phyloP scores from a whole-genome alignment of 1,284 basidiomycete species.

The Naganishia liquefaciens region DNA sequence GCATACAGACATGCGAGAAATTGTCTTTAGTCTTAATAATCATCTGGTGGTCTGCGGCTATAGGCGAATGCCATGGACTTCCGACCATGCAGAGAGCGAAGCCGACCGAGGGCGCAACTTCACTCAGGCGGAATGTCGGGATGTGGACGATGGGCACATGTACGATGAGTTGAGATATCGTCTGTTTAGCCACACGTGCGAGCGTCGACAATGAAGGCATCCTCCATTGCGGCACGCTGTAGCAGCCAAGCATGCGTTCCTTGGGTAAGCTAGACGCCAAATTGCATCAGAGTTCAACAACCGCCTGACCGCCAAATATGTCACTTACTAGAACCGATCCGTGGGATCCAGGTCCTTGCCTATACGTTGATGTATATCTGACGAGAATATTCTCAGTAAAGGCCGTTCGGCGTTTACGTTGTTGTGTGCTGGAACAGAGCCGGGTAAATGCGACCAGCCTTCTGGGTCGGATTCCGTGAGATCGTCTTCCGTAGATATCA shows the following conservation, averaged over 20 bases:
- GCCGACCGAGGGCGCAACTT: constrained; percentile 52
- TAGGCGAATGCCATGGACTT: constrained; percentile 34
- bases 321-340: constrained; percentile 44
- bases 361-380: constrained; percentile 29
- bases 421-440: constrained; percentile 16
- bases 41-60: constrained; percentile 11
- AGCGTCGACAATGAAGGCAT: constrained; percentile 53
- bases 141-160: constrained; percentile 55
- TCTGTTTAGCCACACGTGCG: constrained; percentile 53
- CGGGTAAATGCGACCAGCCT: constrained; percentile 32
- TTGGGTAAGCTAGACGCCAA: constrained; percentile 45
- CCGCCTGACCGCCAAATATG: not conserved
- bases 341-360: constrained; percentile 37
- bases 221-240: constrained; percentile 55
- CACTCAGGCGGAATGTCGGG: constrained; percentile 54
- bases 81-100: constrained; percentile 57
- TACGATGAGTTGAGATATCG: constrained; percentile 52
- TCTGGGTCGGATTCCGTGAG: constrained; percentile 35
- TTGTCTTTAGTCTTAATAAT: constrained; percentile 7
- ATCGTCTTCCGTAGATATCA: constrained; percentile 46
- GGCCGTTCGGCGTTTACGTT: constrained; percentile 53
- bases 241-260: constrained; percentile 54
- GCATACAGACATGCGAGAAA: constrained; percentile 3
- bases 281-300: not conserved
- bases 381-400: constrained; percentile 43